Base-by-base conservation (phyloP, 208 protist species). In the Giardia duodenalis region DNA sequence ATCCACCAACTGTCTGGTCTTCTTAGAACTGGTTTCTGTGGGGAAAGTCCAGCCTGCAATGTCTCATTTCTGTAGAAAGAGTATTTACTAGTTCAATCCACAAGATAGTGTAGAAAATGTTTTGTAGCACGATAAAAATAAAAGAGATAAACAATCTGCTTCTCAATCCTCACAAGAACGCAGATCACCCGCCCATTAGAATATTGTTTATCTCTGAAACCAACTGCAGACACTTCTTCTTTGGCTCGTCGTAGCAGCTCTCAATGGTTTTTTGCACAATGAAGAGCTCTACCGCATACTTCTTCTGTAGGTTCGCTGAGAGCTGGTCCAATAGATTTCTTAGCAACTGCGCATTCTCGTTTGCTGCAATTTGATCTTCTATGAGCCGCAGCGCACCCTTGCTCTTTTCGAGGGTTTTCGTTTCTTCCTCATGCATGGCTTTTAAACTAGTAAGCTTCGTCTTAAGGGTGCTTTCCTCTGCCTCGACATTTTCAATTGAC, bases 401-500 rank as follows among this genome's bases (percentile, higher is more conserved):
- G 4, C 44, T 45, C 10, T 46, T 45, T 1, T 22, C 46, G 10
- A 91, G 44, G 0, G n/a, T 0, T 1, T n/a, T n/a, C 1, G 1
- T n/a, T n/a, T 43, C n/a, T n/a, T 47, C 1, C n/a, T 48, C 45
- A 67, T 48, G 88, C 43, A 43, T 4, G n/a, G 44, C 88, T 1
- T 47, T 47, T n/a, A 47, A 48, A 4, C 0, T n/a, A 46, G 88
- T 45, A 2, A 91, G n/a, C 4, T 48, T 4, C 0, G 2, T 48
- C 43, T n/a, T 1, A 4, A 91, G 46, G 2, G n/a, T 4, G 1
- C 10, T 47, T 48, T 91, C 88, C 19, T 22, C 4, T 2, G 0
- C 88, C 4, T 2, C 88, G 47, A 91, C 44, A 48, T 91, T n/a
- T 43, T 91, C 88, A 47, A 91, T 45, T 48, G 43, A 1, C n/a